phyloP scores from a whole-genome alignment of 2,329 filamentous ascomycete genomes.

The Allantophomopsis lycopodina region DNA sequence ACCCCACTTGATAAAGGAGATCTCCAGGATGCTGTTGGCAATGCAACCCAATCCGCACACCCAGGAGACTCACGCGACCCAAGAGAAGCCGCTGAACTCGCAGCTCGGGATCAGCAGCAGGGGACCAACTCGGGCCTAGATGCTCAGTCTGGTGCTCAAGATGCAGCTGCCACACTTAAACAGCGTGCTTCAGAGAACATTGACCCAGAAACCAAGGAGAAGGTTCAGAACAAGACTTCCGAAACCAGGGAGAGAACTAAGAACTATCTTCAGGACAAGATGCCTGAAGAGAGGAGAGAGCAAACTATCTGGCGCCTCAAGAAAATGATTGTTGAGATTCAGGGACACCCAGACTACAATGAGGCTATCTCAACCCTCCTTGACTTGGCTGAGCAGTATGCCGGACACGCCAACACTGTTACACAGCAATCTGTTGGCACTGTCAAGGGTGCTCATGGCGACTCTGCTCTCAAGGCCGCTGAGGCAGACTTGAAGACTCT shows the following conservation, averaged over 20 bases:
- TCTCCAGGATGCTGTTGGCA: constrained; percentile 40
- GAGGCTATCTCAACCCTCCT: constrained; percentile 83
- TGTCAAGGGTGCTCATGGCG: constrained; percentile 57
- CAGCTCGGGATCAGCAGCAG: constrained; percentile 29
- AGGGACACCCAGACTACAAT: constrained; percentile 88
- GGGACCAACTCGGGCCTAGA: constrained; percentile 33
- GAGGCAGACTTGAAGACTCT: constrained; percentile 75
- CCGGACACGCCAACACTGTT: constrained; percentile 54
- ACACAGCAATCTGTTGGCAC: constrained; percentile 51
- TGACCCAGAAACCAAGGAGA: constrained; percentile 38
- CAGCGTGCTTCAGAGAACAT: constrained; percentile 47
- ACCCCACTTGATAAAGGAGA: constrained; percentile 40
- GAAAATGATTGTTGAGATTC: constrained; percentile 96
- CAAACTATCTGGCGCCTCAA: constrained; percentile 86
- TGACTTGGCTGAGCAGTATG: constrained; percentile 72
- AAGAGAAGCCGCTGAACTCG: constrained; percentile 32
- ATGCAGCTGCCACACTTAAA: constrained; percentile 27
- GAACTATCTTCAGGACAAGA: constrained; percentile 72
- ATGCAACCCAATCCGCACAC: constrained; percentile 42
- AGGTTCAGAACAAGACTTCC: constrained; percentile 36
- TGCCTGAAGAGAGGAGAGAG: constrained; percentile 85
- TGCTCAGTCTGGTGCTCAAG: constrained; percentile 28
- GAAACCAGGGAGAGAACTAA: constrained; percentile 33
- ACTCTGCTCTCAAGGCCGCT: constrained; percentile 51
- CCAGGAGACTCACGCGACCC: constrained; percentile 39